These are phyloP conservation scores for Monosporascus cannonballus DNA, from an alignment of 2,329 filamentous ascomycete species.

Conservation along the genomic window DNA sequence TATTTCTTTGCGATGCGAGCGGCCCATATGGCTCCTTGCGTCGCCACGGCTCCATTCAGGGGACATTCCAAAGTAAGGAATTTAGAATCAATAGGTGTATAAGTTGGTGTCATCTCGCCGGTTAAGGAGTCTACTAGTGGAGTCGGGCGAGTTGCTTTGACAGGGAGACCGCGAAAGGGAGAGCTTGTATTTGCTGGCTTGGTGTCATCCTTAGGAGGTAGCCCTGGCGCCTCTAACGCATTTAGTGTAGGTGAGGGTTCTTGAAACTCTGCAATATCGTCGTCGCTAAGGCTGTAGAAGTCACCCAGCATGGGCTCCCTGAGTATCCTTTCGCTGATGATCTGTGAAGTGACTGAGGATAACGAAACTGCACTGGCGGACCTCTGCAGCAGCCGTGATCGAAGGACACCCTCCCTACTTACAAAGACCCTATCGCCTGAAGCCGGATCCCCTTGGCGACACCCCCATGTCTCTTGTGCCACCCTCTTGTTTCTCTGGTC, in stretches of 20 bases:
- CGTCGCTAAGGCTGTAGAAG: slow-evolving; percentile 48
- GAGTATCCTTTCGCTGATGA: slow-evolving; percentile 30
- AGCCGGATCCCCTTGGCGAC: slow-evolving; percentile 13
- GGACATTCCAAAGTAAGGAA: slow-evolving; percentile 41
- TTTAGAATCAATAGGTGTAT: slow-evolving; percentile 22
- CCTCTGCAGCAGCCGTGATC: slow-evolving; percentile 16
- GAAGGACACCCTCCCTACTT: slow-evolving; percentile 6
- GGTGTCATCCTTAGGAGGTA: slow-evolving; percentile 19
- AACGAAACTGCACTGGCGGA: slow-evolving; percentile 21
- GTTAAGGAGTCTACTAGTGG: neutral
- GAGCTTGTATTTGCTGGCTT: neutral
- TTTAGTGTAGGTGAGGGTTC: slow-evolving; percentile 12
- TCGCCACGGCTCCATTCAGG: slow-evolving; percentile 35
- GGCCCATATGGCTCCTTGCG: slow-evolving; percentile 46
- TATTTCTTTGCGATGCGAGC: slow-evolving; percentile 50
- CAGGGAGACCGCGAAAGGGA: neutral
- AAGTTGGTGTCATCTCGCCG: slow-evolving; percentile 21
- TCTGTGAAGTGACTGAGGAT: slow-evolving; percentile 18
- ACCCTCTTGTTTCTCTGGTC: neutral
- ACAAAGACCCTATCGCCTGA: neutral
- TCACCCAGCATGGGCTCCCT: slow-evolving; percentile 47
- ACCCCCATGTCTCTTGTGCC: slow-evolving; percentile 21
- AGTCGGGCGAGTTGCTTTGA: neutral
- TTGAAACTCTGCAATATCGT: slow-evolving; percentile 48
- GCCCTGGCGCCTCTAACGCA: slow-evolving; percentile 17